Conservation (phyloP, 2,329 filamentous ascomycete genomes). For the Sordariomycetes sp. region DNA sequence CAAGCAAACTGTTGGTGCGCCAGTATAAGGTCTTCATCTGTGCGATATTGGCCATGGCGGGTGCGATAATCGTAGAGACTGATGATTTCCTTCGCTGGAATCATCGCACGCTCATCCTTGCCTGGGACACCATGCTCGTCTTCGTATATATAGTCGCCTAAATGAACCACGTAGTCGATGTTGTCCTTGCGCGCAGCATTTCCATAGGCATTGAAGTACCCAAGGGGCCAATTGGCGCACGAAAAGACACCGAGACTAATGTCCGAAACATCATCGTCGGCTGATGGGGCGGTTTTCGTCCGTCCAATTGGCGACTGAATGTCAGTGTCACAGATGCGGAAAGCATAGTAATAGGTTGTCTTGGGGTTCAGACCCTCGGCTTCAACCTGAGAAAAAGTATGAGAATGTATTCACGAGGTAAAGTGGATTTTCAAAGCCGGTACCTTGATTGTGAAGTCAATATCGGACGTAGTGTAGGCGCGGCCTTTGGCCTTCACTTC, state of each 20-base stretch:
- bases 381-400: conserved; percentile 44
- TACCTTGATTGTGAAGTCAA: conserved; percentile 71
- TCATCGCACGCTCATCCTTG: conserved; percentile 8
- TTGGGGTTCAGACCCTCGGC: conserved; percentile 52
- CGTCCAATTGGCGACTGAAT: conserved; percentile 53
- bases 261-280: conserved; percentile 45
- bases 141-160: conserved; percentile 51
- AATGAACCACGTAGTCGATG: conserved; percentile 45
- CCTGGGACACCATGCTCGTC: conserved; percentile 39
- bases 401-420: too few species aligned
- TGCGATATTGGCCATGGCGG: conserved; percentile 23
- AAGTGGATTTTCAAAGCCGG: too few species aligned
- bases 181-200: conserved; percentile 45
- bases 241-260: conserved; percentile 62
- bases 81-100: conserved; percentile 16
- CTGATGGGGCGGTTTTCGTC: conserved; percentile 59
- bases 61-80: conserved; percentile 27
- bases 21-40: conserved; percentile 23
- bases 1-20: conserved; percentile 25
- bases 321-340: conserved; percentile 55
- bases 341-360: conserved; percentile 61
- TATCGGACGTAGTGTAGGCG: conserved; percentile 62
- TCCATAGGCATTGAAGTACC: conserved; percentile 48
- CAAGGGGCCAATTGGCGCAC: conserved; percentile 53
- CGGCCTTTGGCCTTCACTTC: conserved; percentile 33